phyloP scores from a whole-genome alignment of 495 filamentous ascomycete species.

The Penicillium paxilli region DNA sequence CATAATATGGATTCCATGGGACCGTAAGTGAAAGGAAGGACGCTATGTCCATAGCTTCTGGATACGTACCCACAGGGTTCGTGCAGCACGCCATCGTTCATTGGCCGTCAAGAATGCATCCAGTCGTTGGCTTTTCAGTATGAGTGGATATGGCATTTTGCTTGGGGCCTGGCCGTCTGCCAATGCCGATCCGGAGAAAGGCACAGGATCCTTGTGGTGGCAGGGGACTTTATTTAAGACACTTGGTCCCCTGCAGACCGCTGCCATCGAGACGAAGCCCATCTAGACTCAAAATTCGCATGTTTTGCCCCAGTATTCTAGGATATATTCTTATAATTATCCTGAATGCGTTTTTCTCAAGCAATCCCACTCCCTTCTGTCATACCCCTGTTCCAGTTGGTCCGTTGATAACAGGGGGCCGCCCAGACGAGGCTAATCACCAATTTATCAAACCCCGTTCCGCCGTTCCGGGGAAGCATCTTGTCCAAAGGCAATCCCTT shows the following conservation, averaged over 20 bases:
- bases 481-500: background rate
- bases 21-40: background rate
- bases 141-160: slow-evolving; percentile 9
- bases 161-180: slow-evolving; percentile 12
- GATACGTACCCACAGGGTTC: slow-evolving; percentile 24
- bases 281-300: background rate
- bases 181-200: slow-evolving; percentile 23
- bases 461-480: too few species aligned
- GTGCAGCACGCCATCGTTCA: slow-evolving; percentile 6
- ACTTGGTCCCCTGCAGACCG: background rate
- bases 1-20: background rate
- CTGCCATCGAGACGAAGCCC: background rate
- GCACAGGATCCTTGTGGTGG: background rate
- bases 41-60: slow-evolving; percentile 25
- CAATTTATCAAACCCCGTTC: background rate
- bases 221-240: slow-evolving; percentile 10
- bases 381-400: background rate
- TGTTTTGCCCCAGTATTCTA: background rate
- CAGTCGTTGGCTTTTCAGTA: slow-evolving; percentile 5
- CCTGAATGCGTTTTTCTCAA: background rate
- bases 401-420: background rate
- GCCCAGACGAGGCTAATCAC: background rate
- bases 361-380: background rate
- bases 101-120: slow-evolving; percentile 11
- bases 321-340: background rate